These are phyloP conservation scores for Marasmius oreades DNA, from an alignment of 1,284 basidiomycete genomes.

Conservation along the genomic window DNA sequence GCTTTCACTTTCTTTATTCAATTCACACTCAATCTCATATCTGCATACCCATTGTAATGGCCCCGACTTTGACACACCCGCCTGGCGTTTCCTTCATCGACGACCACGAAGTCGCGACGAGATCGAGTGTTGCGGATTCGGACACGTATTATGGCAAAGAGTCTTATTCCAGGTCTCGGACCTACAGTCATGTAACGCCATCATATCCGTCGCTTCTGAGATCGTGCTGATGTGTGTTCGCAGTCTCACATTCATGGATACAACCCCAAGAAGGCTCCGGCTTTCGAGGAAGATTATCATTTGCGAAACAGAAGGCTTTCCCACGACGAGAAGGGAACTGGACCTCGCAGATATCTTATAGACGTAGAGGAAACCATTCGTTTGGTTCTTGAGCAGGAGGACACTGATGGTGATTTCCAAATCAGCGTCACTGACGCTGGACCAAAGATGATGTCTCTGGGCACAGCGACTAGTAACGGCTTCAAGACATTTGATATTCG, in stretches of 20 bases:
- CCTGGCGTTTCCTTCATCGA: conserved; percentile 65
- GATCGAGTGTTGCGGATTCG: conserved; percentile 1
- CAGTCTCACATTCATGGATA: conserved; percentile 65
- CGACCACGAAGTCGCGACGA: conserved; percentile 51
- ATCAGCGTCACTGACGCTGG: conserved; percentile 97
- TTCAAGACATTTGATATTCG: conserved; percentile 97
- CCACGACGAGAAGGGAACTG: conserved; percentile 78
- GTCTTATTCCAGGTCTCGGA: conserved; percentile 74
- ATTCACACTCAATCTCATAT: background rate
- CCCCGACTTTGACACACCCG: conserved; percentile 54
- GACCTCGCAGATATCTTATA: conserved; percentile 86
- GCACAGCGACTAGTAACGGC: conserved; percentile 95
- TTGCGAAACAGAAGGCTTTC: conserved; percentile 74
- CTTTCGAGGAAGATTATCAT: conserved; percentile 75
- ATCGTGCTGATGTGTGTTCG: conserved; percentile 14
- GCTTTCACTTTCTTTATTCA: too few species aligned
- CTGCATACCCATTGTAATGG: conserved; percentile 31
- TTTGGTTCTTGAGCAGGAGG: conserved; percentile 95
- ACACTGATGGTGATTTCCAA: conserved; percentile 96
- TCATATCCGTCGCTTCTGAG: conserved; percentile 7
- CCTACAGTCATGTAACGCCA: conserved; percentile 72
- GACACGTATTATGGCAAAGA: conserved; percentile 84
- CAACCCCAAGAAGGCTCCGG: conserved; percentile 59
- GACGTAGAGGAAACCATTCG: conserved; percentile 99
- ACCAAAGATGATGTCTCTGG: conserved; percentile 93